Percentiles rank a stretch among this genome's conserved stretches.
These are phyloP conservation scores for Acanthamoeba sp. DNA, from an alignment of 208 protist species.

Conservation along the genomic window DNA sequence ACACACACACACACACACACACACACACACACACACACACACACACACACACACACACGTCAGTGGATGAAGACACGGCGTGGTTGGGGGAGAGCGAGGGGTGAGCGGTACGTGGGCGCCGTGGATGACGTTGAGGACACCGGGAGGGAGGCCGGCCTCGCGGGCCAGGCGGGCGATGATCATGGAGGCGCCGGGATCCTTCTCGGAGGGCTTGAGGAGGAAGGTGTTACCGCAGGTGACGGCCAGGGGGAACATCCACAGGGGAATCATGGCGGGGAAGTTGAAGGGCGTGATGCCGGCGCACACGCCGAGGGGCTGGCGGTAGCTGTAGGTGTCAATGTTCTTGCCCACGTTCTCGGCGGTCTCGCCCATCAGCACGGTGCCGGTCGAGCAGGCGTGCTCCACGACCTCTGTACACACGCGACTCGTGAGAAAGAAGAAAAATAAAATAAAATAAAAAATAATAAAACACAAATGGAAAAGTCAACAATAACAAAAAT, in stretches of 20 bases:
- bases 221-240: slow-evolving; percentile 94
- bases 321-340: slow-evolving; percentile 93
- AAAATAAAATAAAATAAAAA: neutral
- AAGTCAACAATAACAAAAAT: neutral
- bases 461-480: neutral
- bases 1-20: too few species aligned
- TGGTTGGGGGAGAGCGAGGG: too few species aligned
- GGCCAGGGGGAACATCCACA: slow-evolving; percentile 92
- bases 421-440: neutral
- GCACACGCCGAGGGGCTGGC: slow-evolving; percentile 93
- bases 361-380: slow-evolving; percentile 93
- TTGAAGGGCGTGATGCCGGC: slow-evolving; percentile 95
- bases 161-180: slow-evolving; percentile 84
- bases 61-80: too few species aligned
- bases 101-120: slow-evolving; percentile 78
- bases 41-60: too few species aligned
- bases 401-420: slow-evolving; percentile 92
- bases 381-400: slow-evolving; percentile 89
- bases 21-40: too few species aligned
- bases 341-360: slow-evolving; percentile 89
- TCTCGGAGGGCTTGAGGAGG: slow-evolving; percentile 95
- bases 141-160: slow-evolving; percentile 91
- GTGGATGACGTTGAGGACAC: slow-evolving; percentile 93
- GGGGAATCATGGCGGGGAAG: slow-evolving; percentile 88
- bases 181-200: slow-evolving; percentile 90